Conservation (phyloP, 768 basidiomycete genomes). For the Tylopilus plumbeoviolaceoides region DNA sequence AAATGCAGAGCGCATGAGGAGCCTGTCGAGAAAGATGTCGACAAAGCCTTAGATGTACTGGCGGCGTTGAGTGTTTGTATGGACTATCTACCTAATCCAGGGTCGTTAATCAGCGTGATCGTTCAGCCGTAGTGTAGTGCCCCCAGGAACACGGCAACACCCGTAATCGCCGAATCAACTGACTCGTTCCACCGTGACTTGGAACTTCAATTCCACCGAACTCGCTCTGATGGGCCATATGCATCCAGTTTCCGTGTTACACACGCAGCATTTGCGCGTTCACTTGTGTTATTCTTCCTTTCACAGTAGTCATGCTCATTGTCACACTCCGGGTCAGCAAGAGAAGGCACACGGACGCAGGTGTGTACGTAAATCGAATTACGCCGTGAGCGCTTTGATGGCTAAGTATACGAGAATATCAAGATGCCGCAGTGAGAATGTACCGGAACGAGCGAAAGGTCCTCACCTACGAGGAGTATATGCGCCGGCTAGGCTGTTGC, state of each 20-base stretch:
- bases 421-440: background rate
- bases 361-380: background rate
- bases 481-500: background rate
- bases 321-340: background rate
- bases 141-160: too few relatives aligned
- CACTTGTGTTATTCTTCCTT: background rate
- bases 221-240: background rate
- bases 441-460: background rate
- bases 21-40: constrained; percentile 50
- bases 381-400: background rate
- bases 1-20: constrained; percentile 70
- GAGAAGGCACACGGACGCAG: background rate
- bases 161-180: too few relatives aligned
- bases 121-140: too few relatives aligned
- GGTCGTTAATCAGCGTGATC: too few relatives aligned
- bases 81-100: too few relatives aligned
- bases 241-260: background rate
- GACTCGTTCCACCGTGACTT: too few relatives aligned
- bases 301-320: background rate
- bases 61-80: too few relatives aligned
- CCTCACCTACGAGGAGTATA: background rate
- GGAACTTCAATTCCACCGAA: too few relatives aligned
- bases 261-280: background rate
- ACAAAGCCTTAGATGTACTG: constrained; percentile 18
- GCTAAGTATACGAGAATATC: too few relatives aligned